These are phyloP conservation scores for Herpetomonas samuelpessoai DNA, from an alignment of 208 protist genomes.

Conservation along the genomic window DNA sequence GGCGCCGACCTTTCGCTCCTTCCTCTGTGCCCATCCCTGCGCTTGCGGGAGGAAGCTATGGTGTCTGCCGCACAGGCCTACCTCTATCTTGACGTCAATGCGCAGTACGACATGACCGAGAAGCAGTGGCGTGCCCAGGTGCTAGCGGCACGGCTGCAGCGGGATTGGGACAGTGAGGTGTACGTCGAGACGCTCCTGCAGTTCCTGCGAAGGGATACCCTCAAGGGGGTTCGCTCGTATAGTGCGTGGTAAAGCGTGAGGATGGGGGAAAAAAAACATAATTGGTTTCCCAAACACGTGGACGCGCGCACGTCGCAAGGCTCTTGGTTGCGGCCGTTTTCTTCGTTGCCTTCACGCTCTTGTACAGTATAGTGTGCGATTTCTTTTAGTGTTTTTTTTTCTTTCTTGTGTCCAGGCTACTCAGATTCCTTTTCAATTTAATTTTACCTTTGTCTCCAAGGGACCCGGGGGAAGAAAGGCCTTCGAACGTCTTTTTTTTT, in stretches of 20 bases:
- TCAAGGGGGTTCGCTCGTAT: constrained; percentile 25
- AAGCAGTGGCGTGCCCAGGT: constrained; percentile 17
- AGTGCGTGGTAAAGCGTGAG: constrained; percentile 9
- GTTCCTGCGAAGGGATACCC: constrained; percentile 26
- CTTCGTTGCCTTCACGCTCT: constrained; percentile 6
- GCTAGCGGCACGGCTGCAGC: constrained; percentile 27
- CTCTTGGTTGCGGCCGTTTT: constrained; percentile 2
- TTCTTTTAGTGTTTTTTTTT: constrained; percentile 8
- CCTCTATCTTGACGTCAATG: constrained; percentile 32
- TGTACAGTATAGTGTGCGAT: neutral
- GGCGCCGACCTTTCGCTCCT: constrained; percentile 7
- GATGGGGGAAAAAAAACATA: no score
- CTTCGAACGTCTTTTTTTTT: constrained; percentile 5
- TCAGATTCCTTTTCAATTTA: constrained; percentile 3
- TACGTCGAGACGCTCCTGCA: constrained; percentile 43
- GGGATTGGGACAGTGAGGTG: constrained; percentile 58
- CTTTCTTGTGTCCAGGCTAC: neutral
- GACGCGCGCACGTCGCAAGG: no score
- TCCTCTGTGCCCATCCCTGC: constrained; percentile 53
- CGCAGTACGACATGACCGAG: constrained; percentile 17
- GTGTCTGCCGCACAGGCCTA: constrained; percentile 21
- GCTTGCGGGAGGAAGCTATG: constrained; percentile 46
- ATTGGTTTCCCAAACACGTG: no score
- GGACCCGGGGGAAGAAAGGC: no score
- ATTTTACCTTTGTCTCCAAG: neutral